These are phyloP conservation scores for Intubia oerlemansii DNA, from an alignment of 2,329 filamentous ascomycete species.

Conservation along the genomic window DNA sequence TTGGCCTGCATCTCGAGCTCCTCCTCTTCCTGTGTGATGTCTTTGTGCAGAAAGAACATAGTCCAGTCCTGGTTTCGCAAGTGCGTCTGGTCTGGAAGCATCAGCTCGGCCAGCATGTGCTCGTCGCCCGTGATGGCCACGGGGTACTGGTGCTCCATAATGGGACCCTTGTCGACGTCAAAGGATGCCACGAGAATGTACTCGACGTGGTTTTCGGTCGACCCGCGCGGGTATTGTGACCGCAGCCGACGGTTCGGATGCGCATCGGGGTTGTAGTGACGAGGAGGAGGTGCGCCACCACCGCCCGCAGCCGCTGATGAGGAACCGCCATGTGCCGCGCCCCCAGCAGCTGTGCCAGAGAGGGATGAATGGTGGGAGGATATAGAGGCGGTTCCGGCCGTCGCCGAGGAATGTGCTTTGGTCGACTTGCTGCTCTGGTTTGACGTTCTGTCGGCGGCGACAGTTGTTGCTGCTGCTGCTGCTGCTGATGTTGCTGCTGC, in stretches of 20 bases:
- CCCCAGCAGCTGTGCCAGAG: conserved; percentile 14
- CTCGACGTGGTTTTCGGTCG: conserved; percentile 82
- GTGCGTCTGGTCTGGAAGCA: conserved; percentile 94
- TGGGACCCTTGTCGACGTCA: conserved; percentile 83
- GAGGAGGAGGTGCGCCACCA: conserved; percentile 16
- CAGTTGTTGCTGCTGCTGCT: too few species aligned
- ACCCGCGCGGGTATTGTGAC: conserved; percentile 56
- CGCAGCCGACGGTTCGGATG: conserved; percentile 35
- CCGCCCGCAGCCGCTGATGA: too few species aligned
- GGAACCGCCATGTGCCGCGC: neutral
- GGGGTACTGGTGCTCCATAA: conserved; percentile 98
- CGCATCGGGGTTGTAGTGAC: conserved; percentile 27
- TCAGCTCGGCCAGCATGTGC: conserved; percentile 93
- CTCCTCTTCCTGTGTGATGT: conserved; percentile 66
- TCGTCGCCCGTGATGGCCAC: conserved; percentile 90
- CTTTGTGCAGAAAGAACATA: conserved; percentile 96
- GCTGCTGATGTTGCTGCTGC: too few species aligned
- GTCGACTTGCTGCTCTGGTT: conserved; percentile 34
- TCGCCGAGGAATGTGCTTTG: conserved; percentile 34
- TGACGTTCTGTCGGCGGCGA: conserved; percentile 33
- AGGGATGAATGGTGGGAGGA: conserved; percentile 38
- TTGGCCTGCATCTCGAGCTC: conserved; percentile 44
- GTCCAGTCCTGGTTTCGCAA: conserved; percentile 95
- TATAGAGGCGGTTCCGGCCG: too few species aligned
- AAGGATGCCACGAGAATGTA: conserved; percentile 96